phyloP scores from a whole-genome alignment of 2,329 filamentous ascomycete genomes.

The Cladorrhinum sp. region DNA sequence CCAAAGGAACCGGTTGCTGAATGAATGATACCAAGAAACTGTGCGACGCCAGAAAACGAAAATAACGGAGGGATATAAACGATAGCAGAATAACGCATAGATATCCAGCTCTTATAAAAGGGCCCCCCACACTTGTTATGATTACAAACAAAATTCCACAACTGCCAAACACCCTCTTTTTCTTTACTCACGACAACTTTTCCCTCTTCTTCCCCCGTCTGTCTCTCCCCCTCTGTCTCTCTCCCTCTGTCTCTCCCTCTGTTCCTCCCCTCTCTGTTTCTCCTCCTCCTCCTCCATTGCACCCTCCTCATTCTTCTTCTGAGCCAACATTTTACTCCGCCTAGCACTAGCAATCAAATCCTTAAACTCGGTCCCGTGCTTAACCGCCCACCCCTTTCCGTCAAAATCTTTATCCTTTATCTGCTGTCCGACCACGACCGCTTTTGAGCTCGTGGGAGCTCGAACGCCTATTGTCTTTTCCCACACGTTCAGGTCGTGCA shows the following conservation, averaged over 20 bases:
- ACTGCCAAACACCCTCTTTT: too few species aligned
- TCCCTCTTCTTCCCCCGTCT: too few species aligned
- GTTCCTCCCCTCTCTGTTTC: neutral
- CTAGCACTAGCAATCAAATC: slow-evolving; percentile 75
- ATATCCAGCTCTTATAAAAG: too few species aligned
- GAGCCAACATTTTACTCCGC: slow-evolving; percentile 47
- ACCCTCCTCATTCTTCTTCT: slow-evolving; percentile 28
- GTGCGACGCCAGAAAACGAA: too few species aligned
- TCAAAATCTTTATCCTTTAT: slow-evolving; percentile 91
- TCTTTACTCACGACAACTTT: too few species aligned
- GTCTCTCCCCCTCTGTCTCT: too few species aligned
- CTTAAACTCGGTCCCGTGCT: slow-evolving; percentile 72
- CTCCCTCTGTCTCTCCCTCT: neutral
- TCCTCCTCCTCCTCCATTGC: neutral
- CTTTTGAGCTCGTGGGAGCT: slow-evolving; percentile 41
- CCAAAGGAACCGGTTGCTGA: too few species aligned
- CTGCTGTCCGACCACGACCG: slow-evolving; percentile 41
- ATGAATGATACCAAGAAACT: too few species aligned
- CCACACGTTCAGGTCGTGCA: slow-evolving; percentile 81
- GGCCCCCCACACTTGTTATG: too few species aligned
- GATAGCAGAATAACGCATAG: too few species aligned
- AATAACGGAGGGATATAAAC: too few species aligned
- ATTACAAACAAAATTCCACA: too few species aligned
- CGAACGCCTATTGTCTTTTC: slow-evolving; percentile 74
- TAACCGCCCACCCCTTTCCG: slow-evolving; percentile 68